Evolutionary conservation across 2,329 filamentous ascomycete species (phyloP), one percentile per base, ranked within the genome.

Genomic region (Pseudocercospora fijiensis): DNA sequence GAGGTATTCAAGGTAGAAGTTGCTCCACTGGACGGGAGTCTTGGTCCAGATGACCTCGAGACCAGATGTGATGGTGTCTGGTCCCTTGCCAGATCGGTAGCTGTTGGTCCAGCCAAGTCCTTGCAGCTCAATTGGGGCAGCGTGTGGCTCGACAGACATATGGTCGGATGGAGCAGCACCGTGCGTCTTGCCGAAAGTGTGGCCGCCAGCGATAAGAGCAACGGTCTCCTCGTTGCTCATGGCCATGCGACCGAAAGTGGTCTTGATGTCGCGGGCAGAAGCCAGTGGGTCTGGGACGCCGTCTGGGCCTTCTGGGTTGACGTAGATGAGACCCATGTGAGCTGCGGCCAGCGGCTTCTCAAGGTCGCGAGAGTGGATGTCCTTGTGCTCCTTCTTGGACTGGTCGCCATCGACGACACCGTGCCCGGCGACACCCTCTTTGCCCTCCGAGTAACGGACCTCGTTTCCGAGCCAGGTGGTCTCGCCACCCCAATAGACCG

Each of bases 161-260:
- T 91, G 84, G 67, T 84, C 83, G 18, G 83, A 78, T 16, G 86
- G 80, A 62, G 79, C 89, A 30, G 90, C 90, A 71, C 90, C 90
- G 77, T 93, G 90, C 0, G 89, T 91, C 85, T 93, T 93, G 72
- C 90, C 90, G 71, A 93, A 91, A 26, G 86, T 83, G 81, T 93
- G 90, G 43, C 90, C 90, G 73, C 90, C 90, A 43, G 88, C 88
- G 74, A 93, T 92, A 52, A 93, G 80, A 13, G 90, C 90, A 60
- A 90, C 90, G 0, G 90, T 93, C 82, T 93, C 90, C 78, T 90
- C 87, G 74, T 92, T 89, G 74, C 90, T 86, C 90, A 93, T 92
- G 66, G 87, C 90, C 90, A 93, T 92, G 76, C 89, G 89, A 67
- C 82, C 83, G 70, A 92, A 93, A 18, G 90, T 91, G 63, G 82